These are phyloP conservation scores for Starmerella powellii DNA, from an alignment of 805 yeast species.

Conservation along the genomic window DNA sequence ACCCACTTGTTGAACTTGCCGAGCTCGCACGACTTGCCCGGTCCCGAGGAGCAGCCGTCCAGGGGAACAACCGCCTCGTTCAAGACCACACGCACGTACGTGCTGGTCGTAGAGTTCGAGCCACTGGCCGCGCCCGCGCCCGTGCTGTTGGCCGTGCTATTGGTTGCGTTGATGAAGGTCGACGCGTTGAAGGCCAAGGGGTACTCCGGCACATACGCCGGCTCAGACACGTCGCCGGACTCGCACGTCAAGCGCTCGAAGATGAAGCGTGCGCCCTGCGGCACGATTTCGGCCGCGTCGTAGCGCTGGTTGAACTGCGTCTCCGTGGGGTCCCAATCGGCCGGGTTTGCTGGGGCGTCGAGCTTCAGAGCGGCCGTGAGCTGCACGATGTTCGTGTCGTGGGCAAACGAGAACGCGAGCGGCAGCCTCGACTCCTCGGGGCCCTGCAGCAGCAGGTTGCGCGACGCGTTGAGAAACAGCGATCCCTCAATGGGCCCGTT, in stretches of 20 bases:
- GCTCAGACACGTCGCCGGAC: slow-evolving; percentile 6
- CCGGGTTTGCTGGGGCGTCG: slow-evolving; percentile 29
- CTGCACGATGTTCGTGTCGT: slow-evolving; percentile 46
- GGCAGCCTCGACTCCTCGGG: slow-evolving; percentile 27
- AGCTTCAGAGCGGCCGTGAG: slow-evolving; percentile 40
- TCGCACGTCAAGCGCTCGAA: slow-evolving; percentile 33
- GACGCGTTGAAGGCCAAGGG: slow-evolving; percentile 15
- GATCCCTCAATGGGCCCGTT: slow-evolving; percentile 33
- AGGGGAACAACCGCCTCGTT: slow-evolving; percentile 47
- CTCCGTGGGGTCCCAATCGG: slow-evolving; percentile 29
- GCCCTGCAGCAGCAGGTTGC: slow-evolving; percentile 36
- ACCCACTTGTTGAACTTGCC: slow-evolving; percentile 20
- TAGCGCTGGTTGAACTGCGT: slow-evolving; percentile 39
- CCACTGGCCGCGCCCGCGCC: slow-evolving; percentile 29
- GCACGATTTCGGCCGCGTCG: slow-evolving; percentile 34
- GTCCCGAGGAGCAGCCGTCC: slow-evolving; percentile 38
- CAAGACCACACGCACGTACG: slow-evolving; percentile 38
- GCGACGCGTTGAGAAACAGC: slow-evolving; percentile 39
- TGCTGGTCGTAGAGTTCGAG: slow-evolving; percentile 34
- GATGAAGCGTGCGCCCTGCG: slow-evolving; percentile 26
- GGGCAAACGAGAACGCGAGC: slow-evolving; percentile 41
- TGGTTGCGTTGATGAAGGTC: slow-evolving; percentile 4
- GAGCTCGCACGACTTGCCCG: slow-evolving; percentile 38
- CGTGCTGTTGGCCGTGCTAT: slow-evolving; percentile 5
- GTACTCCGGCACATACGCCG: slow-evolving; percentile 8